Evolutionary conservation across 176 grass and related monocot genomes (phyloP).

Genomic region (Hsuehochloa calcarea): DNA sequence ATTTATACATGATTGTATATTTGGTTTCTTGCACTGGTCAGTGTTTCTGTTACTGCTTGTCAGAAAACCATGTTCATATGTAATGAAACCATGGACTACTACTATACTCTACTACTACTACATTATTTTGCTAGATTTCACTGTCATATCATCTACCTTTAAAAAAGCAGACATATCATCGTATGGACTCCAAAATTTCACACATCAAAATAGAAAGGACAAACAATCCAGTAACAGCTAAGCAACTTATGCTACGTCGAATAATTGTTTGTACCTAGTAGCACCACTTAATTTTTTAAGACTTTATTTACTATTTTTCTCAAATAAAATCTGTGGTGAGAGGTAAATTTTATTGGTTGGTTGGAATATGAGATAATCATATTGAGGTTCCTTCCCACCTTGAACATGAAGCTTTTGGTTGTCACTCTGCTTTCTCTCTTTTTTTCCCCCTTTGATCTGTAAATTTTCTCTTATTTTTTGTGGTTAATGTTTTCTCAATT

Average conservation of each 20-base stretch:
- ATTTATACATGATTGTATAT: not conserved
- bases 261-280: not conserved
- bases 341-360: not conserved
- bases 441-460: not conserved
- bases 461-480: not conserved
- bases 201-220: not conserved
- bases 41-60: not conserved
- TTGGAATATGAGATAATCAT: not conserved
- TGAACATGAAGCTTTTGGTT: slow-evolving; percentile 1
- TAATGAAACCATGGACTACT: not conserved
- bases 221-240: not conserved
- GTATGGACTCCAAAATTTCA: not conserved
- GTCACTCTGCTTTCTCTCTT: not conserved
- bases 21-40: not conserved
- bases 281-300: not conserved
- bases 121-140: not conserved
- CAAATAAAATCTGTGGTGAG: not conserved
- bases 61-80: not conserved
- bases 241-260: not conserved
- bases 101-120: not conserved
- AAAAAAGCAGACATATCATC: not conserved
- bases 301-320: not conserved
- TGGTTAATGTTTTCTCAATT: not conserved
- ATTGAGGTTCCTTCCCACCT: not conserved
- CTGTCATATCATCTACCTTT: not conserved